A percentile compares a stretch with the other conserved stretches of the same genome.
Evolutionary conservation across 2,329 filamentous ascomycete species (phyloP).

Genomic region (Canariomyces notabilis): DNA sequence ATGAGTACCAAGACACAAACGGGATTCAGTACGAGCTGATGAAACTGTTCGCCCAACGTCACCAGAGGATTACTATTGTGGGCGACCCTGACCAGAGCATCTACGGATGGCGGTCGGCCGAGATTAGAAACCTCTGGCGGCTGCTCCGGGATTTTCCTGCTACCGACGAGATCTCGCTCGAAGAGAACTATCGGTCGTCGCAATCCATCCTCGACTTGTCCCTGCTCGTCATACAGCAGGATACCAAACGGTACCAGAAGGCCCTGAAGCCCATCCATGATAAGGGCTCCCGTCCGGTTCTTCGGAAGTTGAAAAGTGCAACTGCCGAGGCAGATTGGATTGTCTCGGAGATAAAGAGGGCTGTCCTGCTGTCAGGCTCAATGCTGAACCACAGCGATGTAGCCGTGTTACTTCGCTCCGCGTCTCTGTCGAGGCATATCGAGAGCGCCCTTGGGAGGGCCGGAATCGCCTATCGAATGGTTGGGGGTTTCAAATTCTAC

Average conservation of each 20-base stretch:
- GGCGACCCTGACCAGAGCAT: slow-evolving; percentile 98
- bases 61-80: slow-evolving; percentile 81
- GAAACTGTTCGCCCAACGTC: slow-evolving; percentile 72
- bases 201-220: slow-evolving; percentile 77
- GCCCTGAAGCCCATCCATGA: slow-evolving; percentile 73
- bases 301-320: slow-evolving; percentile 67
- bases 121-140: slow-evolving; percentile 79
- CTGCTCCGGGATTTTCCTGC: slow-evolving; percentile 72
- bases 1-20: slow-evolving; percentile 98
- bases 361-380: slow-evolving; percentile 63
- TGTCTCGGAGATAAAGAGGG: slow-evolving; percentile 72
- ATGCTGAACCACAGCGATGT: slow-evolving; percentile 73
- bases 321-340: slow-evolving; percentile 82
- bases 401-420: slow-evolving; percentile 81
- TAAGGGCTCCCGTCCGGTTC: slow-evolving; percentile 72
- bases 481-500: slow-evolving; percentile 85
- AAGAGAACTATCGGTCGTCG: slow-evolving; percentile 93
- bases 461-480: slow-evolving; percentile 86
- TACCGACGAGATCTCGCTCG: slow-evolving; percentile 76
- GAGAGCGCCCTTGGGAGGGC: slow-evolving; percentile 75
- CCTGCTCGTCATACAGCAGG: slow-evolving; percentile 84
- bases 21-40: slow-evolving; percentile 92
- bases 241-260: slow-evolving; percentile 74
- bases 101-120: slow-evolving; percentile 90
- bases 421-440: slow-evolving; percentile 76